A percentile compares a stretch with the other conserved stretches of the same genome.
Evolutionary conservation across 352 stramenopile species (phyloP).

Genomic region (Phytophthora cactorum): DNA sequence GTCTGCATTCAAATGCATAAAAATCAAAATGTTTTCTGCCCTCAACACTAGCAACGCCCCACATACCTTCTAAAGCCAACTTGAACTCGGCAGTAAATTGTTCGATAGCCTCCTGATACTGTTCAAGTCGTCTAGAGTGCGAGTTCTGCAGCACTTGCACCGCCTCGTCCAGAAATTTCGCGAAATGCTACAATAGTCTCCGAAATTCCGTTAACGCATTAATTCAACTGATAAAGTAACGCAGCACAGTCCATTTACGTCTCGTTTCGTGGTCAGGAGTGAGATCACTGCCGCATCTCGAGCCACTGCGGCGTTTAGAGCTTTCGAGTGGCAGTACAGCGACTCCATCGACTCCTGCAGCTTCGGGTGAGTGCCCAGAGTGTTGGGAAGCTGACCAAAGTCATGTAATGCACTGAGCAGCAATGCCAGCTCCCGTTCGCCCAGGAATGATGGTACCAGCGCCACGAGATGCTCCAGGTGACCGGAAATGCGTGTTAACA

Average conservation of each 20-base stretch:
- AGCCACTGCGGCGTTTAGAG: constrained; percentile 6
- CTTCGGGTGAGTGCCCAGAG: constrained; percentile 6
- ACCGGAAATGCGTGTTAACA: constrained; percentile 11
- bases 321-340: constrained; percentile 3
- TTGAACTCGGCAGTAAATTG: constrained; percentile 42
- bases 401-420: constrained; percentile 23
- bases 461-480: constrained; percentile 17
- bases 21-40: neutral
- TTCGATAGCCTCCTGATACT: constrained; percentile 40
- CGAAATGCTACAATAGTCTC: constrained; percentile 16
- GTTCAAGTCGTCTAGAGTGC: constrained; percentile 34
- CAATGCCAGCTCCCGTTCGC: constrained; percentile 15
- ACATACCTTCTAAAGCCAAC: constrained; percentile 35
- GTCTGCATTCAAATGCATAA: constrained; percentile 26
- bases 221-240: neutral
- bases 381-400: constrained; percentile 3
- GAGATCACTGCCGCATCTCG: constrained; percentile 4
- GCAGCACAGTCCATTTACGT: constrained; percentile 12
- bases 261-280: constrained; percentile 29
- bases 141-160: constrained; percentile 47
- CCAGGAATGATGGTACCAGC: constrained; percentile 25
- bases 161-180: constrained; percentile 44
- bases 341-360: neutral
- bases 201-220: neutral
- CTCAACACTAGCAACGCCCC: neutral